phyloP scores from a whole-genome alignment of 1,139 yeast species.

The Oligophagozyma castellii region DNA sequence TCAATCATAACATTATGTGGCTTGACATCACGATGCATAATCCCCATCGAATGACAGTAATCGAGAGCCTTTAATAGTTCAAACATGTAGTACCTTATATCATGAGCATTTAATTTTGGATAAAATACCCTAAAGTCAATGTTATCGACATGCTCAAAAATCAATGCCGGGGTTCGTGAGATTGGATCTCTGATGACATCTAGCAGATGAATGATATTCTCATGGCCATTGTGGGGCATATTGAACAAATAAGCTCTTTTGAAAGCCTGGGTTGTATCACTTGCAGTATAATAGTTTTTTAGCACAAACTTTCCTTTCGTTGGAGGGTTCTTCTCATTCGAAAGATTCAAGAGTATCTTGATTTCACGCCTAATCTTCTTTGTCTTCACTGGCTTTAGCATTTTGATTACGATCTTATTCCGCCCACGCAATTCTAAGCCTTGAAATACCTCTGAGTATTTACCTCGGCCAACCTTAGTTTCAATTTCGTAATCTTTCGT shows the following conservation, averaged over 20 bases:
- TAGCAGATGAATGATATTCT: slow-evolving; percentile 59
- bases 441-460: slow-evolving; percentile 90
- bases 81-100: slow-evolving; percentile 77
- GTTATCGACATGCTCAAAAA: slow-evolving; percentile 84
- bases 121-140: slow-evolving; percentile 82
- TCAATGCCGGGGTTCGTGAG: slow-evolving; percentile 84
- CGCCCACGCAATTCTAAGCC: slow-evolving; percentile 50
- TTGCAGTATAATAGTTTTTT: slow-evolving; percentile 19
- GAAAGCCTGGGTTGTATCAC: slow-evolving; percentile 14
- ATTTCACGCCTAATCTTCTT: slow-evolving; percentile 95
- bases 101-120: slow-evolving; percentile 75
- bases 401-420: slow-evolving; percentile 69
- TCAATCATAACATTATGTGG: slow-evolving; percentile 99
- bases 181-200: slow-evolving; percentile 87
- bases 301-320: slow-evolving; percentile 14
- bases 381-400: slow-evolving; percentile 90
- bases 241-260: slow-evolving; percentile 18
- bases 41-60: slow-evolving; percentile 93
- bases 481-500: slow-evolving; percentile 68
- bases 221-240: slow-evolving; percentile 24
- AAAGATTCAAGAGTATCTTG: slow-evolving; percentile 73
- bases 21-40: slow-evolving; percentile 97
- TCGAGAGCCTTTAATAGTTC: slow-evolving; percentile 85
- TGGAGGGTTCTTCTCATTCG: slow-evolving; percentile 21
- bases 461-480: slow-evolving; percentile 89